Base-by-base conservation (phyloP, 1,284 basidiomycete genomes). In the Phenoliferia sp. region DNA sequence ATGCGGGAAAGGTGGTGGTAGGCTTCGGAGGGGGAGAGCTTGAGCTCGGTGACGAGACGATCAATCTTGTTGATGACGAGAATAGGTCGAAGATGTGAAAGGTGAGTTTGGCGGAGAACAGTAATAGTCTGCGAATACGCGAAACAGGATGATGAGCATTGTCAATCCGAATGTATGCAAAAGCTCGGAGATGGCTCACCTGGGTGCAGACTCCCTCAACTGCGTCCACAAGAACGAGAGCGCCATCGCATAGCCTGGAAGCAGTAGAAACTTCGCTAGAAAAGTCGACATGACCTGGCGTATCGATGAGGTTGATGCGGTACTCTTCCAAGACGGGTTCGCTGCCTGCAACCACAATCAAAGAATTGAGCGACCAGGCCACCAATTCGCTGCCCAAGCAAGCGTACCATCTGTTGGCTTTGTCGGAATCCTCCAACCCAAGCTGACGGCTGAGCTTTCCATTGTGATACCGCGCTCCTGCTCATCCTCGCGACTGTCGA, bases 181-280 rank as follows among this genome's bases (percentile, higher is more conserved):
- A 44, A 4, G 48, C n/a, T 19, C 15, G 22, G 33, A 50, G 28
- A n/a, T 15, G 10, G 80, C 86, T 72, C 69, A 89, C 92, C 83
- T 98, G 95, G 1, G 95, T 98, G 78, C 94, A 98, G 10, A 99
- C 96, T 26, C 96, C 96, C 81, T 99, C 96, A 5, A 98, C 93
- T 1, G 92, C 94, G 78, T 99, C 96, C 3, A 99, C 92, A n/a
- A 99, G 83, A 34, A 99, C 90, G 9, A 99, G 83, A 6, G 94
- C 93, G 31, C 96, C 96, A 78, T 99, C 96, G 76, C 94, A 97
- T 33, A 99, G 79, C 57, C 95, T 84, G 12, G 92, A 91, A 15
- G 95, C 94, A 1, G 92, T 92, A 0, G 94, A 97, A 0, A 99
- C 96, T 78, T 99, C 96, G 66, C 88, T 92, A 0, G 94, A 95